Conservation (phyloP, 805 yeast species). For the Ogataea naganishii region DNA sequence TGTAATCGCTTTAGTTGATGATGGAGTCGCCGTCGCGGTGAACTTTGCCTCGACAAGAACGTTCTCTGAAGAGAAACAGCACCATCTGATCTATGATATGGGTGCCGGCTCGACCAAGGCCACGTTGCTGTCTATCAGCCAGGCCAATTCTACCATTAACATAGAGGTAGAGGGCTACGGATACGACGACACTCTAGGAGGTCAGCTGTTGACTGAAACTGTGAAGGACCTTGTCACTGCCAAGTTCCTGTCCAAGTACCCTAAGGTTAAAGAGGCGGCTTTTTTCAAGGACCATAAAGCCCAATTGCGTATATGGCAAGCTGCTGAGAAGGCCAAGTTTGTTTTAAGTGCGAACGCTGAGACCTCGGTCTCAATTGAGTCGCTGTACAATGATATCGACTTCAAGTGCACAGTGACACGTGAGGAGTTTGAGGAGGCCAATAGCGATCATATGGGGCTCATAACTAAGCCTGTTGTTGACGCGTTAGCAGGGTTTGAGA, state of each 20-base stretch:
- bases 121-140: conserved; percentile 62
- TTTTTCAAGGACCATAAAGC: conserved; percentile 45
- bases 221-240: conserved; percentile 53
- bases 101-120: conserved; percentile 92
- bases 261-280: conserved; percentile 26
- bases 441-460: conserved; percentile 34
- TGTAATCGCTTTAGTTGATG: conserved; percentile 68
- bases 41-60: conserved; percentile 58
- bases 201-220: conserved; percentile 59
- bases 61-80: conserved; percentile 37
- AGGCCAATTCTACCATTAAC: conserved; percentile 28
- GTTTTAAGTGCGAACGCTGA: conserved; percentile 85
- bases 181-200: conserved; percentile 61
- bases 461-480: conserved; percentile 46
- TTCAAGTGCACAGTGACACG: conserved; percentile 61
- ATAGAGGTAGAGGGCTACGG: conserved; percentile 70
- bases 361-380: conserved; percentile 68
- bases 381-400: conserved; percentile 65
- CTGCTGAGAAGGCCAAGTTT: conserved; percentile 83
- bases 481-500: conserved; percentile 31
- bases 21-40: conserved; percentile 86
- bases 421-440: conserved; percentile 65
- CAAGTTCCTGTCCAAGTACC: conserved; percentile 43
- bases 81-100: conserved; percentile 75
- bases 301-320: conserved; percentile 60